Evolutionary conservation across 495 filamentous ascomycete species (phyloP), one percentile per base, ranked within the genome.

Genomic region (Trichoderma parareesei): DNA sequence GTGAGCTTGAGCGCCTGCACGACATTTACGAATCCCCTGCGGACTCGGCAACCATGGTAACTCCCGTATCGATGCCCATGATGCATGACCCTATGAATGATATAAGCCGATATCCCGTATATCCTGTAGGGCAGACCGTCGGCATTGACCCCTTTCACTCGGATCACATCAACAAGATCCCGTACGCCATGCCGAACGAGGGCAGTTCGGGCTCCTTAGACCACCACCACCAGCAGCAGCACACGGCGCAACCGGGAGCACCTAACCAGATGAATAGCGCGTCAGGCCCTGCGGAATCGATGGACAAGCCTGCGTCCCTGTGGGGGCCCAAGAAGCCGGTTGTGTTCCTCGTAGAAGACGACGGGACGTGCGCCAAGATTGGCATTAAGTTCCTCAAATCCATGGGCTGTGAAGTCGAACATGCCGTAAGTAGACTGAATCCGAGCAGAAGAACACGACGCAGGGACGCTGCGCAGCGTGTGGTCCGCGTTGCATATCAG

Each of bases 61-160:
- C 55, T 5, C 64, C 53, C 20, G 70, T 66, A 33, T 68, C 71
- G 14, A 74, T 77, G 64, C 71, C 72, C 14, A 71, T 78, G 46
- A 72, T 76, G 63, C 77, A 76, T 71, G 78, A 79, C 64, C 76
- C 78, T 35, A 69, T 82, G n/a, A 81, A 74, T 67, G 92, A 96
- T 60, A 78, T 91, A 48, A 90, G 33, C 20, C 38, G 94, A 66
- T 86, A 87, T 64, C 82, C 95, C 66, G 91, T 97, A 16, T 97
- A 97, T 73, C 92, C 92, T 0, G 90, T 95, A 18, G 92, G 92
- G 0, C 85, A 91, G 61, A 92, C 88, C 5, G 88, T 92, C 66
- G 92, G 92, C 35, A 97, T 97, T 70, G 92, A 97, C 74, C 92
- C 92, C 8, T 93, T 93, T 84, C 93, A 93, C 70, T 88, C 90